Conservation (phyloP, 2,329 filamentous ascomycete species). For the Penicillium aurantiogriseum region DNA sequence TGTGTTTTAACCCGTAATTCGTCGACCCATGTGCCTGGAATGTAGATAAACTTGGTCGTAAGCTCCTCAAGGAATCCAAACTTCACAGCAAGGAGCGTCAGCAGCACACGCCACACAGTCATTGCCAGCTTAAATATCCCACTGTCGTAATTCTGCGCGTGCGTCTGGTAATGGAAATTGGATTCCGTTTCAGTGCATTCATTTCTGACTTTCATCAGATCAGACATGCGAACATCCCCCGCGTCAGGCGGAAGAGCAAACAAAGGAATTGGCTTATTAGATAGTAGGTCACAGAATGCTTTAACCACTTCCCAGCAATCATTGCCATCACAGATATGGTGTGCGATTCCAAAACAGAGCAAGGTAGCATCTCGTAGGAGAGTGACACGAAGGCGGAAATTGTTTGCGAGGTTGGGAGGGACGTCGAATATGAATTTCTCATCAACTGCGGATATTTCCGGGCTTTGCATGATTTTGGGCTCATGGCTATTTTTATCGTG, state of each 20-base stretch:
- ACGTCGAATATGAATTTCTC: neutral
- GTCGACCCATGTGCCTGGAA: neutral
- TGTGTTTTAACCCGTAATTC: neutral
- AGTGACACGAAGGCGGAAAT: neutral
- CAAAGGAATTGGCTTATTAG: neutral
- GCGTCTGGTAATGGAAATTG: neutral
- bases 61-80: neutral
- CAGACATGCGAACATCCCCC: neutral
- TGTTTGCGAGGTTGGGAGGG: neutral
- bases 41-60: neutral
- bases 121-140: neutral
- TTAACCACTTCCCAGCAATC: neutral
- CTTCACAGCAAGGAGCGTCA: neutral
- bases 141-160: neutral
- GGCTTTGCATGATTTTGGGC: neutral
- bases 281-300: neutral
- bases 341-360: neutral
- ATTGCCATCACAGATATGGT: neutral
- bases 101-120: neutral
- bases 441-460: neutral
- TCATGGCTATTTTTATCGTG: neutral
- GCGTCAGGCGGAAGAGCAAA: neutral
- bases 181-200: neutral
- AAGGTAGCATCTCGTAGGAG: neutral
- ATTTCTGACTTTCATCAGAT: neutral